Evolutionary conservation across 352 stramenopile genomes (phyloP).

Genomic region (Aphanomyces cochlioides): DNA sequence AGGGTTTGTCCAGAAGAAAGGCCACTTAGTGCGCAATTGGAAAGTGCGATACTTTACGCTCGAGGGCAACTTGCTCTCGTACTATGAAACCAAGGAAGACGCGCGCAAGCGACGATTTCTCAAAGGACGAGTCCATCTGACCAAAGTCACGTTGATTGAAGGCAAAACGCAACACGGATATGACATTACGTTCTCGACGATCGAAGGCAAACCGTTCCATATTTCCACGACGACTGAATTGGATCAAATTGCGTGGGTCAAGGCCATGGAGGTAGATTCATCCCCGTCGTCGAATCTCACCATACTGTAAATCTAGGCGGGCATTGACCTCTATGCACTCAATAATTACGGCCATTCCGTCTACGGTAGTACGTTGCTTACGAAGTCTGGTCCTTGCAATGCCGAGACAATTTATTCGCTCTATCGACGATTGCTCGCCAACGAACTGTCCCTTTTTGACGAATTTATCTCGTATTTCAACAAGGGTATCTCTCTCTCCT

Average conservation of each 20-base stretch:
- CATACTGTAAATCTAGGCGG: constrained; percentile 36
- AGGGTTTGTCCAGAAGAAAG: constrained; percentile 87
- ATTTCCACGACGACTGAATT: constrained; percentile 75
- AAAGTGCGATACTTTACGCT: constrained; percentile 86
- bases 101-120: constrained; percentile 80
- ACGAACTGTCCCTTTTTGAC: constrained; percentile 47
- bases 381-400: constrained; percentile 57
- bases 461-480: constrained; percentile 85
- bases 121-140: constrained; percentile 79
- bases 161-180: constrained; percentile 77
- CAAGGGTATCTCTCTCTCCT: constrained; percentile 43
- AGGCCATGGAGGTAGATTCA: constrained; percentile 64
- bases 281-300: neutral
- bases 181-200: constrained; percentile 82
- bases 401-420: constrained; percentile 76
- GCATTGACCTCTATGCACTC: constrained; percentile 75
- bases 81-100: constrained; percentile 88
- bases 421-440: constrained; percentile 58
- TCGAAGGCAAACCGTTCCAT: constrained; percentile 79
- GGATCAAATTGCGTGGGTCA: constrained; percentile 79
- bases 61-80: constrained; percentile 81
- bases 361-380: constrained; percentile 60
- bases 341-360: constrained; percentile 78
- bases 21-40: constrained; percentile 85
- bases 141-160: constrained; percentile 70